Base-by-base conservation (phyloP, 805 yeast genomes). In the Nakazawaea wickerhamii region DNA sequence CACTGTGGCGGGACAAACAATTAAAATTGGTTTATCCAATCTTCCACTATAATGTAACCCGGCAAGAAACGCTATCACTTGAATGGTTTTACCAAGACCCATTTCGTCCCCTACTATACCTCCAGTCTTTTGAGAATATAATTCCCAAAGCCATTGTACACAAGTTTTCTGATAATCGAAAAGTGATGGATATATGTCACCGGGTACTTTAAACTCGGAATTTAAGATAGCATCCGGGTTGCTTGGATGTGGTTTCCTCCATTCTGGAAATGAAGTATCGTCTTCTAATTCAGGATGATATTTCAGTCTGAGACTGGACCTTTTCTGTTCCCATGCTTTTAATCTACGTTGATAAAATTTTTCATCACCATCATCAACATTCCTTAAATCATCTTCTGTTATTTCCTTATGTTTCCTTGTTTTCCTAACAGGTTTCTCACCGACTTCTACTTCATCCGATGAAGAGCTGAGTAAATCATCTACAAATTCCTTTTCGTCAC, bases 91-190 rank as follows among this genome's bases (percentile, higher is more conserved):
- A 2, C 99, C 99, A 14, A 93, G 64, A 0, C 99, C 99, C 99
- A 93, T 93, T 60, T 93, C 99, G 61, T 93, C 99, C 20, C 98
- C 97, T 31, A 93, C 73, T 18, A 93, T 93, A 0, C 99, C 99
- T 2, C 99, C 99, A 3, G 90, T 83, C 38, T 77, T 79, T 59
- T 93, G 98, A 17, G 79, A 71, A 54, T 85, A 82, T n/a, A 93
- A 67, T 56, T 93, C 99, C 82, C 95, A 90, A 2, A 93, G 73
- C 99, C 99, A 91, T 54, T 93, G 96, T 1, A 93, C 97, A 48
- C 98, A 88, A 0, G 98, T 93, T 54, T 86, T 86, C 55, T 93
- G 99, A 59, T 93, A 93, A 49, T 87, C 95, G 55, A 93, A 93
- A 11, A 93, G 64, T 4, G 88, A 73, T 0, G 93, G 81, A 60